Evolutionary conservation across 257 asterid genomes (phyloP).

Genomic region (Anisodus acutangulus): DNA sequence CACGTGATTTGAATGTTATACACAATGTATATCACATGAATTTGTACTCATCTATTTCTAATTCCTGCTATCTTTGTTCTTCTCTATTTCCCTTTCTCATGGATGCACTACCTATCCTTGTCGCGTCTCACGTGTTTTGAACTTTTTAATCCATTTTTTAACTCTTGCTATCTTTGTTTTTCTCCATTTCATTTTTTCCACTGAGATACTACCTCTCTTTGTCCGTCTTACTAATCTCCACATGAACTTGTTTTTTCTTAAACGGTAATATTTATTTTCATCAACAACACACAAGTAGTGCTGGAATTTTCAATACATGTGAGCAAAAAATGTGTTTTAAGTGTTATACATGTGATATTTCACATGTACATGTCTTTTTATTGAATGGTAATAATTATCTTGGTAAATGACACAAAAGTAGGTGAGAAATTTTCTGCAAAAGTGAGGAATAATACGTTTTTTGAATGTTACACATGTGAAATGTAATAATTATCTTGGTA

Average conservation of each 20-base stretch:
- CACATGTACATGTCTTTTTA: not conserved
- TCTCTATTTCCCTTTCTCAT: not conserved
- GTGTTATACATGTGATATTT: conserved; percentile 2
- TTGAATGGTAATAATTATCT: not conserved
- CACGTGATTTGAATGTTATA: not conserved
- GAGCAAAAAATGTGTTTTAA: too few species aligned
- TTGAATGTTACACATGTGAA: not conserved
- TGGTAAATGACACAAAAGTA: not conserved
- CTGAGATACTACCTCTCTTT: not conserved
- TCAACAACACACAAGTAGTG: too few species aligned
- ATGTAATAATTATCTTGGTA: too few species aligned
- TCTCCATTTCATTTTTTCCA: not conserved
- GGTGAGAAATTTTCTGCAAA: too few species aligned
- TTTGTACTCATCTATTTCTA: not conserved
- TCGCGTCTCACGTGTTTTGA: not conserved
- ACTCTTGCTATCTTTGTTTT: not conserved
- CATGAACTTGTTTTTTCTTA: not conserved
- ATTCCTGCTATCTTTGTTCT: not conserved
- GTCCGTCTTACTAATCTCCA: not conserved
- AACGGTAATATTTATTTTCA: not conserved
- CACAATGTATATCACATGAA: not conserved
- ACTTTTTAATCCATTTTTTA: not conserved
- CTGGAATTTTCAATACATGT: too few species aligned
- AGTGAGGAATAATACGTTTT: too few species aligned
- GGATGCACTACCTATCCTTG: not conserved